A percentile compares a stretch with the other conserved stretches of the same genome.
These are phyloP conservation scores for Candida vaughaniae DNA, from an alignment of 805 yeast species.

Conservation along the genomic window DNA sequence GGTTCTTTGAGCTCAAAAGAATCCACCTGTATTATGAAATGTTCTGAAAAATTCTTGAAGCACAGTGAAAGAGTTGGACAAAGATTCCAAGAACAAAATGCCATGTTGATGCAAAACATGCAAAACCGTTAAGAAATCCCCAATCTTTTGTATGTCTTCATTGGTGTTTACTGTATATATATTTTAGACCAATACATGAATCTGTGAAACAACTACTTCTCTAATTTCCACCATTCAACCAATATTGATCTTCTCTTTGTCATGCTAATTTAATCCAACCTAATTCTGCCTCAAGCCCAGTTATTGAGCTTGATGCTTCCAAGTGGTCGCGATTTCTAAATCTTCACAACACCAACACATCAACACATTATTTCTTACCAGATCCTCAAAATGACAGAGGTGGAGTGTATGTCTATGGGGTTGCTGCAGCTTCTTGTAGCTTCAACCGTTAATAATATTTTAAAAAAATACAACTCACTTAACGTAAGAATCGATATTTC, in stretches of 20 bases:
- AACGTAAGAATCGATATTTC: constrained; percentile 10
- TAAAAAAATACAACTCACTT: constrained; percentile 7
- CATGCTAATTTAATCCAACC: too few relatives aligned
- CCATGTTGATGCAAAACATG: constrained; percentile 72
- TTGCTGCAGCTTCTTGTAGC: constrained; percentile 13
- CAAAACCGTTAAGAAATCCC: constrained; percentile 19
- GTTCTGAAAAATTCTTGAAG: constrained; percentile 96
- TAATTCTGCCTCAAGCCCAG: too few relatives aligned
- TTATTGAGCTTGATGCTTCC: too few relatives aligned
- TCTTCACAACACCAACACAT: too few relatives aligned
- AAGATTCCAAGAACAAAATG: constrained; percentile 98
- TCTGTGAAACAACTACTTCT: too few relatives aligned
- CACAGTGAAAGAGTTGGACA: constrained; percentile 98
- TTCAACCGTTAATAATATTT: constrained; percentile 12
- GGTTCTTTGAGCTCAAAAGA: constrained; percentile 83
- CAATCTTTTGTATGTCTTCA: too few relatives aligned
- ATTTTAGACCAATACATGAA: too few relatives aligned
- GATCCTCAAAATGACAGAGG: constrained; percentile 5
- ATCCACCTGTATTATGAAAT: constrained; percentile 79
- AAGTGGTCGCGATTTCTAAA: too few relatives aligned
- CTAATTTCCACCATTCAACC: too few relatives aligned
- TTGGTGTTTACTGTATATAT: too few relatives aligned
- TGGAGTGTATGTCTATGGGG: constrained; percentile 13
- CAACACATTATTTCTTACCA: background rate
- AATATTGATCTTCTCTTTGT: too few relatives aligned